Evolutionary conservation across 1,139 yeast species (phyloP).

Genomic region (Wickerhamomyces sp.): DNA sequence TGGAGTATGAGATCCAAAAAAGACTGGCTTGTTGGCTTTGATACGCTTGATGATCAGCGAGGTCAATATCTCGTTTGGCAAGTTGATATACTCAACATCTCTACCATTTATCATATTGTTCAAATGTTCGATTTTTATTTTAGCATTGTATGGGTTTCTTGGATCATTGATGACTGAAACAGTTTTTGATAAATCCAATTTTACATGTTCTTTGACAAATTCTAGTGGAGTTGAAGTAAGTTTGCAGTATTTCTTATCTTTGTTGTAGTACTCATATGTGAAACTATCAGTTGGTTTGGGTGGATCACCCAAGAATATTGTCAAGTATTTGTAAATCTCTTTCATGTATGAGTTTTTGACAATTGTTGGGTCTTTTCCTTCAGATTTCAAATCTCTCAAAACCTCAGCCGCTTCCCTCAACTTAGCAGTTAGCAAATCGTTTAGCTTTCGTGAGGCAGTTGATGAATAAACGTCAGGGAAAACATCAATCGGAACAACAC

Average conservation of each 20-base stretch:
- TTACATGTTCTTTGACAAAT: conserved; percentile 51
- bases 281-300: conserved; percentile 66
- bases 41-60: conserved; percentile 60
- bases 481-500: conserved; percentile 65
- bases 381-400: conserved; percentile 43
- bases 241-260: conserved; percentile 56
- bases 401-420: conserved; percentile 71
- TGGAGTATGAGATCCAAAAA: conserved; percentile 87
- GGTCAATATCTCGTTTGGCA: conserved; percentile 54
- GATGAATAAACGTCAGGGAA: conserved; percentile 74
- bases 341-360: conserved; percentile 49
- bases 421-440: conserved; percentile 57
- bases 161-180: conserved; percentile 79
- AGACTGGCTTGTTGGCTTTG: conserved; percentile 68
- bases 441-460: conserved; percentile 49
- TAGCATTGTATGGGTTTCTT: conserved; percentile 57
- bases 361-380: conserved; percentile 22
- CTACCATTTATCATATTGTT: conserved; percentile 68
- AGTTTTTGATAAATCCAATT: conserved; percentile 45
- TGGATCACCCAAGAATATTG: conserved; percentile 69
- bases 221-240: conserved; percentile 56
- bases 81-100: conserved; percentile 64
- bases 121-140: conserved; percentile 66
- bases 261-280: conserved; percentile 70
- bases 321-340: conserved; percentile 57